phyloP scores from a whole-genome alignment of 1,284 basidiomycete genomes.

The Cryptococcus sp. region DNA sequence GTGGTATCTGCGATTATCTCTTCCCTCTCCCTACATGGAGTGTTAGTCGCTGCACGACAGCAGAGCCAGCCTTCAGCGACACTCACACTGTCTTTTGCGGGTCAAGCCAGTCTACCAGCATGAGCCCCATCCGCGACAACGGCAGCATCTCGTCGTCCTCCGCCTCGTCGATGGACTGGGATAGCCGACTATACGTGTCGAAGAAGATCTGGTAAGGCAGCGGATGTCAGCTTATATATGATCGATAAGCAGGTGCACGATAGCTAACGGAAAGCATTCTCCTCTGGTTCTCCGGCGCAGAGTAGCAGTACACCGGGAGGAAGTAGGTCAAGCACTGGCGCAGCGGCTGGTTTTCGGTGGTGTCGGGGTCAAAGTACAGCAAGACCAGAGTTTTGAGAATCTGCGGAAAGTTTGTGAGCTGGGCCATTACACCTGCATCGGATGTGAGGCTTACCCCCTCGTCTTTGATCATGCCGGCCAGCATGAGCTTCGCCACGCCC shows the following conservation, averaged over 20 bases:
- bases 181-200: slow-evolving; percentile 67
- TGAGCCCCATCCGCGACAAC: slow-evolving; percentile 72
- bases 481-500: slow-evolving; percentile 84
- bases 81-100: slow-evolving; percentile 73
- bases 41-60: background rate
- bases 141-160: slow-evolving; percentile 75
- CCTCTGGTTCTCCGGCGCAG: slow-evolving; percentile 72
- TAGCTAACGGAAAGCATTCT: slow-evolving; percentile 65
- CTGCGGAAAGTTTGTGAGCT: slow-evolving; percentile 49
- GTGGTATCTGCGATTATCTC: slow-evolving; percentile 51
- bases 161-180: slow-evolving; percentile 62
- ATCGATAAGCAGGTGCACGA: background rate
- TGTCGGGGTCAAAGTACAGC: slow-evolving; percentile 84
- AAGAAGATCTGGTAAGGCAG: slow-evolving; percentile 63
- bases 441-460: slow-evolving; percentile 55
- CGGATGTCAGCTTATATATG: slow-evolving; percentile 1
- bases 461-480: slow-evolving; percentile 77
- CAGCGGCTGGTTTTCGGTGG: slow-evolving; percentile 76
- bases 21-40: slow-evolving; percentile 40
- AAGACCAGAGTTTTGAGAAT: slow-evolving; percentile 74
- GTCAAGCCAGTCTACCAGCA: slow-evolving; percentile 93
- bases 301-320: slow-evolving; percentile 90
- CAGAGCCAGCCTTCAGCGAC: background rate
- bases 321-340: slow-evolving; percentile 94
- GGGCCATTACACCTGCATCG: no score